phyloP scores from a whole-genome alignment of 176 grass and related monocot genomes.

The Eleusine coracana region DNA sequence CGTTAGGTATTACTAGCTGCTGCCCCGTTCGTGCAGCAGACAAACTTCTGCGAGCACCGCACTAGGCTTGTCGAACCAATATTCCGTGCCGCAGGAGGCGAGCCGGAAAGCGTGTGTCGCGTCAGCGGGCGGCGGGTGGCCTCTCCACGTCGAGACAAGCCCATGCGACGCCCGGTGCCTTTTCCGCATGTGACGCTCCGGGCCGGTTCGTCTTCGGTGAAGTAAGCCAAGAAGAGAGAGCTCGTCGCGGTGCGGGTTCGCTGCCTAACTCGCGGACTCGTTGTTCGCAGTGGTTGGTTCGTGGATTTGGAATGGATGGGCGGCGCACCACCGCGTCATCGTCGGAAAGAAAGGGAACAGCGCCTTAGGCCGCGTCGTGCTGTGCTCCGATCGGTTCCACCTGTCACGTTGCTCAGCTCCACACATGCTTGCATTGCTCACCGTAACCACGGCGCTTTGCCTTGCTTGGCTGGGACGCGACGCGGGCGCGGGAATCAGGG shows the following conservation, averaged over 20 bases:
- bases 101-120: neutral
- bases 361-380: neutral
- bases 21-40: neutral
- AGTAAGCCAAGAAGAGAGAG: no score
- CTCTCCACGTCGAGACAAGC: conserved; percentile 40
- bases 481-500: conserved; percentile 10
- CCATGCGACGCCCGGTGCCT: conserved; percentile 35
- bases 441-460: neutral
- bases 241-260: no score
- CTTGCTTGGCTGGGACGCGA: conserved; percentile 25
- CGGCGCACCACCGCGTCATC: no score
- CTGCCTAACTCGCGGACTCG: no score
- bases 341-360: neutral
- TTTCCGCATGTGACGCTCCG: conserved; percentile 35
- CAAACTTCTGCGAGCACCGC: neutral
- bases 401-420: conserved; percentile 16
- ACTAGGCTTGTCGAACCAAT: neutral
- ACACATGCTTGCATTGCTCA: neutral
- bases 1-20: neutral
- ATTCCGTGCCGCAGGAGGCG: neutral
- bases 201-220: neutral
- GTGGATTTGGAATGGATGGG: no score
- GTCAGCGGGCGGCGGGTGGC: conserved; percentile 29
- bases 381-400: neutral
- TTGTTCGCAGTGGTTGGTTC: no score